Evolutionary conservation across 1,139 yeast species (phyloP).

Genomic region (Geotrichum cucujoidarum): DNA sequence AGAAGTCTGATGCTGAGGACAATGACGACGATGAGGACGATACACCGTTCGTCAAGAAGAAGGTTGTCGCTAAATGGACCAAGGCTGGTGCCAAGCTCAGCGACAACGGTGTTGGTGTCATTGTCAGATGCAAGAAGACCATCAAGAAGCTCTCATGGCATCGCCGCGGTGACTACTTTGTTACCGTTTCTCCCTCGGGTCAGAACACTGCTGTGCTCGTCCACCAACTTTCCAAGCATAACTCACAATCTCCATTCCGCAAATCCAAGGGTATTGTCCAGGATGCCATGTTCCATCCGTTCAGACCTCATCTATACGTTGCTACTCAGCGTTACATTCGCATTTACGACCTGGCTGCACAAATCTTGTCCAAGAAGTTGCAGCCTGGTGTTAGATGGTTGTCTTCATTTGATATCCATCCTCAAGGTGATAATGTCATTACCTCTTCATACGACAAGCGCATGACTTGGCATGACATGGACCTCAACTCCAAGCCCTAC

Average conservation of each 20-base stretch:
- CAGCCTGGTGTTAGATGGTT: conserved; percentile 97
- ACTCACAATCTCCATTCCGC: conserved; percentile 94
- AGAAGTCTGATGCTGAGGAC: conserved; percentile 23
- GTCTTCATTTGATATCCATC: conserved; percentile 87
- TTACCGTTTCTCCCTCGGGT: conserved; percentile 86
- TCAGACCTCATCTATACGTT: conserved; percentile 88
- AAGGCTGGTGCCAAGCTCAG: conserved; percentile 67
- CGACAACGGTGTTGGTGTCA: conserved; percentile 65
- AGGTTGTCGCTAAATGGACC: conserved; percentile 75
- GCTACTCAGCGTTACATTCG: conserved; percentile 91
- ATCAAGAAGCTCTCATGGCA: conserved; percentile 92
- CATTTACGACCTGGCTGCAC: conserved; percentile 84
- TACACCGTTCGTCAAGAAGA: conserved; percentile 43
- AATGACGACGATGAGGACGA: conserved; percentile 36
- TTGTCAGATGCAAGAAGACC: conserved; percentile 62
- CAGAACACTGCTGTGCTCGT: conserved; percentile 85
- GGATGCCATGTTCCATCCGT: conserved; percentile 96
- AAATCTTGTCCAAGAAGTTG: conserved; percentile 72
- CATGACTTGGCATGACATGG: conserved; percentile 96
- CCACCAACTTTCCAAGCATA: conserved; percentile 90
- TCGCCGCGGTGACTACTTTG: conserved; percentile 94
- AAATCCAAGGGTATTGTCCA: conserved; percentile 90
- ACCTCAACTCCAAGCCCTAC: conserved; percentile 82
- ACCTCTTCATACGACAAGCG: conserved; percentile 94
- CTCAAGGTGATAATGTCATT: conserved; percentile 89